phyloP scores from a whole-genome alignment of 2,329 filamentous ascomycete species.

The Aureobasidium sp. region DNA sequence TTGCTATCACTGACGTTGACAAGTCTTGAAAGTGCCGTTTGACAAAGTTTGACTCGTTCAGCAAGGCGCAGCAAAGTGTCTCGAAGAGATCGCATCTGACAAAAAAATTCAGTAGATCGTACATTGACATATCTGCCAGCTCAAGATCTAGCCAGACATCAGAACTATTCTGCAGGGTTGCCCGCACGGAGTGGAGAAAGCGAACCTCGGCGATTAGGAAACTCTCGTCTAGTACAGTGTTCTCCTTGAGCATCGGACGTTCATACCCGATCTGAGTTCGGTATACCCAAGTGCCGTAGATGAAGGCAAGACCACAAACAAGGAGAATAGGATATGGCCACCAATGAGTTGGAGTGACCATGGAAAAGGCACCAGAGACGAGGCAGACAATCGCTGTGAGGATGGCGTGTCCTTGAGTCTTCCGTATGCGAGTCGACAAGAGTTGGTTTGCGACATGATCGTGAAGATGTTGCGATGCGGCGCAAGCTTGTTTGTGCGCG shows the following conservation, averaged over 20 bases:
- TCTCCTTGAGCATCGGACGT: not conserved
- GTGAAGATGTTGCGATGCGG: not conserved
- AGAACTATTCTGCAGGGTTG: not conserved
- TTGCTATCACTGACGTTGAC: not conserved
- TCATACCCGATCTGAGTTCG: not conserved
- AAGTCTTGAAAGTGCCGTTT: not conserved
- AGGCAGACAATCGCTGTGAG: not conserved
- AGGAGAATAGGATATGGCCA: constrained; percentile 4
- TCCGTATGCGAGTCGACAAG: not conserved
- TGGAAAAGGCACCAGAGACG: not conserved
- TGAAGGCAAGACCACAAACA: not conserved
- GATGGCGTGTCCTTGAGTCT: not conserved
- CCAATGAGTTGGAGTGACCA: not conserved
- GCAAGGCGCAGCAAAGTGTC: not conserved
- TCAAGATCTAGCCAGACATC: not conserved
- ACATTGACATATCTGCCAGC: not conserved
- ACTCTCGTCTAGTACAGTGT: not conserved
- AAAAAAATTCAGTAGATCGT: not conserved
- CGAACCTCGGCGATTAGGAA: not conserved
- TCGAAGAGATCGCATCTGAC: not conserved
- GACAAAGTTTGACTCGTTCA: not conserved
- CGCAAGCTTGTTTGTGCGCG: constrained; percentile 30
- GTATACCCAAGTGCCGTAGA: not conserved
- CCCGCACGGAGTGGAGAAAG: not conserved
- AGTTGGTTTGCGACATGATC: not conserved